A percentile compares a stretch with the other conserved stretches of the same genome.
Conservation (phyloP, 1,139 yeast genomes). For the Yamadazyma sp. region DNA sequence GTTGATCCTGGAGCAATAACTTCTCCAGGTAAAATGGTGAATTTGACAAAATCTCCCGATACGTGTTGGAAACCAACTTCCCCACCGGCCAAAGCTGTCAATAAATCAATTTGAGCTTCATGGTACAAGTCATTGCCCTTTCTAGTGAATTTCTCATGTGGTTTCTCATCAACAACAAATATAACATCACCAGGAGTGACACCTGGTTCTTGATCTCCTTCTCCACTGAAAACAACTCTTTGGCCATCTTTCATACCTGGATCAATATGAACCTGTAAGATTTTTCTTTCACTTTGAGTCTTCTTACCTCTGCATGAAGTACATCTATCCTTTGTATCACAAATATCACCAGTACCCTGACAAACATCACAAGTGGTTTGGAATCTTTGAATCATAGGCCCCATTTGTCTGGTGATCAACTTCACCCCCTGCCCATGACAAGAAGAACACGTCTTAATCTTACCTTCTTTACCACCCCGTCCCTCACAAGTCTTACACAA, state of each 20-base stretch:
- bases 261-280: slow-evolving; percentile 89
- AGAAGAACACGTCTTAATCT: slow-evolving; percentile 80
- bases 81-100: slow-evolving; percentile 97
- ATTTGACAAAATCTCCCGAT: slow-evolving; percentile 85
- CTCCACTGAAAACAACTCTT: slow-evolving; percentile 86
- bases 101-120: slow-evolving; percentile 84
- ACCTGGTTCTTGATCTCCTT: slow-evolving; percentile 97
- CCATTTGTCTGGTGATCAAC: slow-evolving; percentile 97
- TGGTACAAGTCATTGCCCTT: slow-evolving; percentile 85
- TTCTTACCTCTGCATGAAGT: slow-evolving; percentile 86
- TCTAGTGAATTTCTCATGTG: slow-evolving; percentile 79
- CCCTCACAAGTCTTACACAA: slow-evolving; percentile 90
- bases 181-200: slow-evolving; percentile 96
- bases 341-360: slow-evolving; percentile 88
- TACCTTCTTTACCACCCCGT: slow-evolving; percentile 92
- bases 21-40: slow-evolving; percentile 86
- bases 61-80: slow-evolving; percentile 81
- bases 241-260: slow-evolving; percentile 98
- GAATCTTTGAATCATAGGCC: slow-evolving; percentile 98
- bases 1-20: slow-evolving; percentile 81
- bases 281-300: slow-evolving; percentile 83
- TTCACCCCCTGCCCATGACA: slow-evolving; percentile 92
- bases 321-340: slow-evolving; percentile 89
- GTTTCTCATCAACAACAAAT: slow-evolving; percentile 85
- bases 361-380: slow-evolving; percentile 94